A percentile compares a stretch with the other conserved stretches of the same genome.
These are phyloP conservation scores for Populus euphratica DNA, from an alignment of 345 rosid species.

Conservation along the genomic window DNA sequence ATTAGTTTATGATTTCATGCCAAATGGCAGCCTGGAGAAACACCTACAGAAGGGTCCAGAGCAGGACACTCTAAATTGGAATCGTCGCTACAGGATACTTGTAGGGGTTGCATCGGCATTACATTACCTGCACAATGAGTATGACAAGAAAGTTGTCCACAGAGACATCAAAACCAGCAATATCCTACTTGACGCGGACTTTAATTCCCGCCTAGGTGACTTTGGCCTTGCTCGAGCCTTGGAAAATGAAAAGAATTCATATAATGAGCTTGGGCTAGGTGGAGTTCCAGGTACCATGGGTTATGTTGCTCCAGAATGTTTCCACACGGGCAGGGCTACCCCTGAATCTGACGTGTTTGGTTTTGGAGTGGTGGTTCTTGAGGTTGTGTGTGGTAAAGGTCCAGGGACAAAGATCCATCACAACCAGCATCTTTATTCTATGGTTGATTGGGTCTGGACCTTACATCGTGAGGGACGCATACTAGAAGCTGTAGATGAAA, in stretches of 20 bases:
- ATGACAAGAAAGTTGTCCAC: slow-evolving; percentile 54
- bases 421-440: slow-evolving; percentile 11
- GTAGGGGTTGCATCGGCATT: slow-evolving; percentile 48
- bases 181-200: slow-evolving; percentile 47
- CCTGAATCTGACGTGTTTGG: slow-evolving; percentile 53
- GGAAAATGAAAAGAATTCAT: slow-evolving; percentile 51
- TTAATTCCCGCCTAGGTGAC: slow-evolving; percentile 55
- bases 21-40: slow-evolving; percentile 52
- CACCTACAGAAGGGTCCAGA: slow-evolving; percentile 38
- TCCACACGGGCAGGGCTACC: slow-evolving; percentile 52
- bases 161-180: slow-evolving; percentile 67
- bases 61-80: slow-evolving; percentile 31
- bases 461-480: slow-evolving; percentile 44
- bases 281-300: slow-evolving; percentile 53
- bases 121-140: slow-evolving; percentile 57
- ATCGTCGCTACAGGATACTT: slow-evolving; percentile 37
- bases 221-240: slow-evolving; percentile 55
- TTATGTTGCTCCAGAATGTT: slow-evolving; percentile 55
- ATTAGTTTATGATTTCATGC: slow-evolving; percentile 56
- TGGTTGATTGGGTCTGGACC: slow-evolving; percentile 60
- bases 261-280: slow-evolving; percentile 36
- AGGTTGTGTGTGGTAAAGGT: slow-evolving; percentile 50
- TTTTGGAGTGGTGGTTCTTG: slow-evolving; percentile 55
- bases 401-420: slow-evolving; percentile 40
- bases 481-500: slow-evolving; percentile 47